phyloP scores from a whole-genome alignment of 768 basidiomycete genomes.

The Podaxis rugospora region DNA sequence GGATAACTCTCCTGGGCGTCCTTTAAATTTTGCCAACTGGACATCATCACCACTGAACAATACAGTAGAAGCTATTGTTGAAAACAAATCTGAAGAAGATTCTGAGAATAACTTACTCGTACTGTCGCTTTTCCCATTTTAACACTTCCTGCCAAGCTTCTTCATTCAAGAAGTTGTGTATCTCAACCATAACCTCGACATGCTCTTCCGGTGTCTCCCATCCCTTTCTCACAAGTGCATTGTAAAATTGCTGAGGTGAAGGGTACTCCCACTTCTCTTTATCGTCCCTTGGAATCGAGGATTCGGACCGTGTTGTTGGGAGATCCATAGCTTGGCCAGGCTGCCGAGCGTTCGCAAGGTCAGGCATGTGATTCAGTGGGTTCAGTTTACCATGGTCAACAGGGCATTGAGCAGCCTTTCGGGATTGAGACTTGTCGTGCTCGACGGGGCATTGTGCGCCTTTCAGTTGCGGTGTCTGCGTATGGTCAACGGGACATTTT shows the following conservation, averaged over 20 bases:
- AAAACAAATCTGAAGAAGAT: neutral
- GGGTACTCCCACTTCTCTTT: slow-evolving; percentile 86
- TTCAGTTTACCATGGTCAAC: slow-evolving; percentile 60
- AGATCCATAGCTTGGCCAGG: slow-evolving; percentile 54
- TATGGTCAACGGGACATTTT: slow-evolving; percentile 35
- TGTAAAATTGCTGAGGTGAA: slow-evolving; percentile 96
- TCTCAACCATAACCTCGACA: slow-evolving; percentile 95
- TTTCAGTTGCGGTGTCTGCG: slow-evolving; percentile 7
- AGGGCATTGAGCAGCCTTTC: slow-evolving; percentile 53
- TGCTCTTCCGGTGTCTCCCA: slow-evolving; percentile 97
- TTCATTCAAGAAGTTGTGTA: slow-evolving; percentile 98
- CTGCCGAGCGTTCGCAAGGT: slow-evolving; percentile 65
- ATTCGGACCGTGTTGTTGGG: slow-evolving; percentile 70
- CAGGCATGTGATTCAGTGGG: slow-evolving; percentile 83
- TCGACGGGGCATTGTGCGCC: slow-evolving; percentile 40
- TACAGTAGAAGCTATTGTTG: neutral
- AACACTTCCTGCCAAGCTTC: slow-evolving; percentile 93
- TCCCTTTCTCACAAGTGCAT: slow-evolving; percentile 92
- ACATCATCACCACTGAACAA: slow-evolving; percentile 55
- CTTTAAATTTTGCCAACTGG: slow-evolving; percentile 80
- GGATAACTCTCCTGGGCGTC: slow-evolving; percentile 87
- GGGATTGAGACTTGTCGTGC: slow-evolving; percentile 23
- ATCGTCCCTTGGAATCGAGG: slow-evolving; percentile 78
- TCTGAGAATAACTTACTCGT: slow-evolving; percentile 43
- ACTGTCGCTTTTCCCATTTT: slow-evolving; percentile 79